Percentiles rank a stretch among this genome's conserved stretches.
Evolutionary conservation across 2,329 filamentous ascomycete species (phyloP).

Genomic region (Xylariaceae sp.): DNA sequence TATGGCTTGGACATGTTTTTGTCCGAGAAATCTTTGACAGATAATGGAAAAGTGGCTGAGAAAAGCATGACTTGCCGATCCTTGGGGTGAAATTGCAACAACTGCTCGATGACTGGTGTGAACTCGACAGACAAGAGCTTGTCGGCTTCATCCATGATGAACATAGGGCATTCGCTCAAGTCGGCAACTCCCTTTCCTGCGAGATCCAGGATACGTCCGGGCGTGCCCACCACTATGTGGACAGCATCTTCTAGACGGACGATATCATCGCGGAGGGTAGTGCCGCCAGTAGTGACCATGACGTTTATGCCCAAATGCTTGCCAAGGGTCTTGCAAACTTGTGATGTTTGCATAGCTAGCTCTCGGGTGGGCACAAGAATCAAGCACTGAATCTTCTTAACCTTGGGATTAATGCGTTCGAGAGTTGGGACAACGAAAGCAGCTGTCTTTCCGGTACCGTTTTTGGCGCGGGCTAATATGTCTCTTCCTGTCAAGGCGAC

Average conservation of each 20-base stretch:
- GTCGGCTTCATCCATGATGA: constrained; percentile 99
- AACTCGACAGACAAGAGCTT: constrained; percentile 96
- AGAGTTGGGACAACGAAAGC: constrained; percentile 96
- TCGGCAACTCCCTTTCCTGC: constrained; percentile 96
- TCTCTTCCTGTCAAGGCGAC: constrained; percentile 93
- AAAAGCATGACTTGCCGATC: constrained; percentile 99
- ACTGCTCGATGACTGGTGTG: constrained; percentile 93
- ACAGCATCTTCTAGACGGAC: constrained; percentile 90
- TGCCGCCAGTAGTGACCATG: constrained; percentile 98
- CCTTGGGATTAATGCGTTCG: constrained; percentile 94
- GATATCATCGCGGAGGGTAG: constrained; percentile 92
- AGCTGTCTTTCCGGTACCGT: constrained; percentile 96
- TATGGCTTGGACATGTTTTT: constrained; percentile 96
- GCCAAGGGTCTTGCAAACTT: constrained; percentile 97
- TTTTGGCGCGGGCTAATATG: constrained; percentile 94
- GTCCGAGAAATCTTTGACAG: constrained; percentile 96
- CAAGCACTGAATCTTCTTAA: constrained; percentile 91
- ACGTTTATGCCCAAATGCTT: constrained; percentile 97
- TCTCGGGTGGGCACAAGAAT: constrained; percentile 96
- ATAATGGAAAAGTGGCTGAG: constrained; percentile 93
- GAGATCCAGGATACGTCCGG: constrained; percentile 91
- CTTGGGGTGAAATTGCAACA: constrained; percentile 91
- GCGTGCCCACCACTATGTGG: constrained; percentile 96
- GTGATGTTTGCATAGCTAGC: constrained; percentile 94
- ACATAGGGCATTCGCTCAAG: constrained; percentile 91